These are phyloP conservation scores for Debaryomycetaceae sp. DNA, from an alignment of 1,139 yeast genomes.

Conservation along the genomic window DNA sequence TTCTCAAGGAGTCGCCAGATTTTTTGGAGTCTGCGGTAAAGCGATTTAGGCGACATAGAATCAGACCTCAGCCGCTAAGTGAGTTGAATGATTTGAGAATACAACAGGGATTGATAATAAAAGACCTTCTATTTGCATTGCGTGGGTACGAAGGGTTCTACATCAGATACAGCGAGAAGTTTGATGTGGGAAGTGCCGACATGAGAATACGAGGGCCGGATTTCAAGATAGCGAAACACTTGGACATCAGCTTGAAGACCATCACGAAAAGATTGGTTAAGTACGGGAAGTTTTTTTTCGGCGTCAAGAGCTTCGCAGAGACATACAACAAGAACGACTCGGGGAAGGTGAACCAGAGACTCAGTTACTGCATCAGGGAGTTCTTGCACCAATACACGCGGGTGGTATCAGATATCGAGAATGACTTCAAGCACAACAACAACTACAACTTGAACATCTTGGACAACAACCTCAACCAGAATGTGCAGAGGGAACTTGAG, in stretches of 20 bases:
- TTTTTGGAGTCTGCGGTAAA: constrained; percentile 9
- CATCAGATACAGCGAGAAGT: constrained; percentile 63
- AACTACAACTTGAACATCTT: constrained; percentile 31
- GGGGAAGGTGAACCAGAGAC: constrained; percentile 73
- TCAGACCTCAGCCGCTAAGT: constrained; percentile 42
- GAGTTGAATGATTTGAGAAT: constrained; percentile 41
- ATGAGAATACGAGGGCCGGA: constrained; percentile 64
- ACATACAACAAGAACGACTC: constrained; percentile 49
- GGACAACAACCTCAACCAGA: constrained; percentile 29
- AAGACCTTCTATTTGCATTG: constrained; percentile 66
- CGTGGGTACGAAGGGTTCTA: constrained; percentile 80
- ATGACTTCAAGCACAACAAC: constrained; percentile 44
- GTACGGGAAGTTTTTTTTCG: constrained; percentile 61
- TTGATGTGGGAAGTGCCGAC: constrained; percentile 39
- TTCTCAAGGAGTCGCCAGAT: constrained; percentile 15
- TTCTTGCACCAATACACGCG: constrained; percentile 48
- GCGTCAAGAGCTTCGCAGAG: constrained; percentile 53
- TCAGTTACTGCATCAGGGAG: constrained; percentile 58
- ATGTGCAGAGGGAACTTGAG: constrained; percentile 33
- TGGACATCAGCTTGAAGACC: constrained; percentile 74
- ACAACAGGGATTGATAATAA: constrained; percentile 71
- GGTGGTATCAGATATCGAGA: constrained; percentile 51
- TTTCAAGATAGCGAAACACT: constrained; percentile 63
- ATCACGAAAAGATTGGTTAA: constrained; percentile 61
- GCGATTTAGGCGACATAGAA: constrained; percentile 12